Evolutionary conservation across 352 stramenopile genomes (phyloP), one percentile per base, ranked within the genome.

Genomic region (Phytophthora ramorum): DNA sequence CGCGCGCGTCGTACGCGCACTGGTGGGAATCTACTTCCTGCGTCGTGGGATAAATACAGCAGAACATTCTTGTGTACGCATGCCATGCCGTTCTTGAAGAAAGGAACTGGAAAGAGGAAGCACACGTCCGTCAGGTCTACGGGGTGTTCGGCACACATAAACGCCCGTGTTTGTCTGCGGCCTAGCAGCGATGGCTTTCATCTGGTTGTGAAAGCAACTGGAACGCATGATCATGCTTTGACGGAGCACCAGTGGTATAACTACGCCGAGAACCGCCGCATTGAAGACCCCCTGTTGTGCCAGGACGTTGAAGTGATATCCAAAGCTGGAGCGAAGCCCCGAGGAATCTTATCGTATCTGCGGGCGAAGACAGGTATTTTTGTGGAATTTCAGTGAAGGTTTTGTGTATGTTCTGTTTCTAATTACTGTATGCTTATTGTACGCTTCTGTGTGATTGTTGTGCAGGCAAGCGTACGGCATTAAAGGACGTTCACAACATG

Each of bases 1-100:
- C 24, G 24, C 24, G 5, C 24, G 5, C 24, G 24, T 5, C 24
- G 24, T 28, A 28, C 24, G 24, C 24, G 24, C 24, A 28, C 24
- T 6, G 24, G 24, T 28, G 5, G 24, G 5, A 2, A 28, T 51
- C 24, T 50, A 58, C 22, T 55, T 41, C 46, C 46, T 14, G 56
- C 51, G 22, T 26, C 34, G 14, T 57, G 45, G 46, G 38, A 17
- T 7, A 24, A 24, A 4, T 50, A 64, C 26, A 55, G 45, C 56
- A 64, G 30, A 13, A 64, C 56, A 3, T 47, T 45, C 8, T 16
- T 49, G 32, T 56, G 56, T 41, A 63, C 45, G 9, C 56, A 57
- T 7, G 46, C 3, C 16, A 56, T 49, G 28, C 34, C 24, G 12
- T n/a, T 24, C n/a, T 35, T 30, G 17, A 14, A n/a, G 7, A 34